Conservation (phyloP, 2,329 filamentous ascomycete species). For the Xylariaceae sp. region DNA sequence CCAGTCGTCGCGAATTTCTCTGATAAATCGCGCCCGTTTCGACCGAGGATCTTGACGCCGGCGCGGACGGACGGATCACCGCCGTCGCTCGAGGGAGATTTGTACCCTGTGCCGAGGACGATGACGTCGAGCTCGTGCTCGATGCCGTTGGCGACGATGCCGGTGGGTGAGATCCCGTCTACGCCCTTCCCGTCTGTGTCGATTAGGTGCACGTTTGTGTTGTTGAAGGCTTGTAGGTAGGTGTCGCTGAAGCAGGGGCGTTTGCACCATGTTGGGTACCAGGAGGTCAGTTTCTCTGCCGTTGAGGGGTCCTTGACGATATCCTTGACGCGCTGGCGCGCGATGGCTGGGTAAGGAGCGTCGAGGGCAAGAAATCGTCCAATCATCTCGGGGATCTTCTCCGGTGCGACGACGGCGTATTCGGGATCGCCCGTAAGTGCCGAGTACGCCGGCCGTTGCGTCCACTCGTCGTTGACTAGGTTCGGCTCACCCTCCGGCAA, state of each 20-base stretch:
- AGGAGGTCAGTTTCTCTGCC: conserved; percentile 42
- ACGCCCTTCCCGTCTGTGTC: conserved; percentile 54
- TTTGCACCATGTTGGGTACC: conserved; percentile 58
- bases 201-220: conserved; percentile 51
- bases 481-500: conserved; percentile 28
- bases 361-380: conserved; percentile 38
- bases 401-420: conserved; percentile 32
- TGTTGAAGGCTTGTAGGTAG: conserved; percentile 56
- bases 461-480: conserved; percentile 48
- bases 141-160: conserved; percentile 42
- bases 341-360: conserved; percentile 36
- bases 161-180: conserved; percentile 39
- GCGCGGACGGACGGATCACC: conserved; percentile 39
- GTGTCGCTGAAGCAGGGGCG: conserved; percentile 57
- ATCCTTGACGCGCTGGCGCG: conserved; percentile 44
- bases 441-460: conserved; percentile 35
- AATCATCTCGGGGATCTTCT: conserved; percentile 36
- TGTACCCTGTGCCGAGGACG: conserved; percentile 37
- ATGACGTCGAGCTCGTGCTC: conserved; percentile 42
- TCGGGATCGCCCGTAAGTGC: conserved; percentile 35
- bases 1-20: conserved; percentile 33
- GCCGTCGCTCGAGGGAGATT: conserved; percentile 39
- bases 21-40: conserved; percentile 21
- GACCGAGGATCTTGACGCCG: conserved; percentile 26
- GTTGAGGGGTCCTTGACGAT: conserved; percentile 49